Percentiles rank a stretch among this genome's conserved stretches.
These are phyloP conservation scores for Heritiera littoralis DNA, from an alignment of 345 rosid genomes.

Conservation along the genomic window DNA sequence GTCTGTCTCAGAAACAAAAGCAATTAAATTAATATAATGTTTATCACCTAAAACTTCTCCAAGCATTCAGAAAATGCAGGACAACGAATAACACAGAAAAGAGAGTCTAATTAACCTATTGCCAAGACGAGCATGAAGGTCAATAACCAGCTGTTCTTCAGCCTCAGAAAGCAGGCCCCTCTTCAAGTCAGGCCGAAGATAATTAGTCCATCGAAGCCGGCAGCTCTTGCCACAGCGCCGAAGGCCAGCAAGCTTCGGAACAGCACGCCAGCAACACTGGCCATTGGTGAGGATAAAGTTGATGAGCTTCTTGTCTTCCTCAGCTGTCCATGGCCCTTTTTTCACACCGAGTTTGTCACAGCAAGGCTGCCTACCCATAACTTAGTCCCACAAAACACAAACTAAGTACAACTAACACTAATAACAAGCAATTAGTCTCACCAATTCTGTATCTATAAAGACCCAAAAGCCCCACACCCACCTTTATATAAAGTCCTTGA, in stretches of 20 bases:
- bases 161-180: conserved; percentile 72
- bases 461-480: conserved; percentile 49
- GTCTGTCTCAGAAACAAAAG: neutral
- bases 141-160: conserved; percentile 74
- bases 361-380: conserved; percentile 76
- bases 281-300: conserved; percentile 70
- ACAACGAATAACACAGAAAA: neutral
- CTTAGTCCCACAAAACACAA: neutral
- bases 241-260: conserved; percentile 83
- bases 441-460: conserved; percentile 38
- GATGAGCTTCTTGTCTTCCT: conserved; percentile 80
- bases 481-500: conserved; percentile 38
- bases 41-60: neutral
- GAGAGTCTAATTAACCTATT: conserved; percentile 45
- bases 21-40: neutral
- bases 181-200: conserved; percentile 89
- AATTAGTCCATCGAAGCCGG: conserved; percentile 89
- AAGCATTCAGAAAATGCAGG: neutral
- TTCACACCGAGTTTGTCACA: conserved; percentile 83
- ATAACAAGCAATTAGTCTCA: conserved; percentile 23
- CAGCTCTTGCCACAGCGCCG: conserved; percentile 88
- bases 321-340: conserved; percentile 88
- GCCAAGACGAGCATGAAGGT: conserved; percentile 78
- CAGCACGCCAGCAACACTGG: conserved; percentile 85
- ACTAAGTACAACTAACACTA: neutral